phyloP scores from a whole-genome alignment of 1,284 basidiomycete genomes.

The Taiwanofungus camphoratus region DNA sequence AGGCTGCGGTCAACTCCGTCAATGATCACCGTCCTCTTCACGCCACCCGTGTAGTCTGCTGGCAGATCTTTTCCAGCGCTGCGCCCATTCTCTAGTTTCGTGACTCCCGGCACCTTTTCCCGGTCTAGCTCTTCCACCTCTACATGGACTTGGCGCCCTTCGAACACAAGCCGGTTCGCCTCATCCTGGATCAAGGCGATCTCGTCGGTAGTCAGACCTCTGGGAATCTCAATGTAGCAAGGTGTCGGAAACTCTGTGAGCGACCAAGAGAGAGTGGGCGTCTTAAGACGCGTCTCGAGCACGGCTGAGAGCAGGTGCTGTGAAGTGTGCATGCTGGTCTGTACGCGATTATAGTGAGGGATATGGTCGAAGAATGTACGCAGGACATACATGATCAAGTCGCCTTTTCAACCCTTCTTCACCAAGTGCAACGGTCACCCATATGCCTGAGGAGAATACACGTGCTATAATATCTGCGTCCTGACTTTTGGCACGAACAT shows the following conservation, averaged over 20 bases:
- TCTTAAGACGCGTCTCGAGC: constrained; percentile 57
- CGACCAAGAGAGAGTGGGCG: constrained; percentile 86
- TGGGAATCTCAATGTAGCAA: constrained; percentile 75
- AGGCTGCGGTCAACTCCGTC: constrained; percentile 77
- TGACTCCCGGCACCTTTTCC: constrained; percentile 31
- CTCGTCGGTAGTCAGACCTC: constrained; percentile 62
- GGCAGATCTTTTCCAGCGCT: constrained; percentile 54
- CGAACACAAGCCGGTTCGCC: constrained; percentile 62
- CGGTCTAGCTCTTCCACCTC: constrained; percentile 62
- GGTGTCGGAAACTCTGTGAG: constrained; percentile 62
- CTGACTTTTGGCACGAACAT: constrained; percentile 45
- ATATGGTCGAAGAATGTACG: constrained; percentile 2
- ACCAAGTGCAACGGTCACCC: constrained; percentile 53
- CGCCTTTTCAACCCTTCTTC: constrained; percentile 65
- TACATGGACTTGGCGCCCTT: constrained; percentile 57
- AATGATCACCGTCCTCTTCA: constrained; percentile 78
- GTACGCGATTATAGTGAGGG: too few relatives aligned
- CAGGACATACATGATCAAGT: constrained; percentile 66
- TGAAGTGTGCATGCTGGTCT: constrained; percentile 82
- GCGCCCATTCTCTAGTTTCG: constrained; percentile 38
- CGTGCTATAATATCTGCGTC: constrained; percentile 39
- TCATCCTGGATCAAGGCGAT: constrained; percentile 56
- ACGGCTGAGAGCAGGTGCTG: constrained; percentile 84
- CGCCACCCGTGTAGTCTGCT: constrained; percentile 69
- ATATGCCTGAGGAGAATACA: constrained; percentile 43